A percentile compares a stretch with the other conserved stretches of the same genome.
Conservation (phyloP, 129 eudicot genomes). For the Daucus carota region DNA sequence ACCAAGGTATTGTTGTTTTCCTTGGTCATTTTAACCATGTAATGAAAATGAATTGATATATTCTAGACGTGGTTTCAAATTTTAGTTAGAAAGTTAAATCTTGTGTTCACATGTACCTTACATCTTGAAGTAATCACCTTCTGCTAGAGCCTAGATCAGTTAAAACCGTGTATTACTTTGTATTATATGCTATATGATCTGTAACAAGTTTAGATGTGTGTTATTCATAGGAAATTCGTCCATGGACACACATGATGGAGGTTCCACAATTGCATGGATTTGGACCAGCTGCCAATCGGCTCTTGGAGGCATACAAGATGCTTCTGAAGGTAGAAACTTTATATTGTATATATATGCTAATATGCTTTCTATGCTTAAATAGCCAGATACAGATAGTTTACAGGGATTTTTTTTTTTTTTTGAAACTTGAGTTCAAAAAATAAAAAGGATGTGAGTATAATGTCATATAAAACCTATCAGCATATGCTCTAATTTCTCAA, state of each 20-base stretch:
- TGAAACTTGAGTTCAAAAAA: not conserved
- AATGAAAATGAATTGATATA: not conserved
- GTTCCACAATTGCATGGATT: slow-evolving; percentile 98
- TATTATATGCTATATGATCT: not conserved
- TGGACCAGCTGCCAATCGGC: slow-evolving; percentile 96
- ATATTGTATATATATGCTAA: slow-evolving; percentile 1
- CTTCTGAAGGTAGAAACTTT: slow-evolving; percentile 67
- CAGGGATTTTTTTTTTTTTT: not conserved
- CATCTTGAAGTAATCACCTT: not conserved
- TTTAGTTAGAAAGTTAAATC: not conserved
- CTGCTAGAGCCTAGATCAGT: not conserved
- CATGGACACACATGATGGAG: slow-evolving; percentile 99
- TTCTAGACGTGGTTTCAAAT: not conserved
- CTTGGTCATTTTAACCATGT: not conserved
- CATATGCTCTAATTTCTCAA: not conserved
- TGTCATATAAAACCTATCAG: not conserved
- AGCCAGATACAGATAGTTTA: not conserved
- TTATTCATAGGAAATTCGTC: slow-evolving; percentile 72
- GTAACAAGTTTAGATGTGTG: not conserved
- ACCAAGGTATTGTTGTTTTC: slow-evolving; percentile 57
- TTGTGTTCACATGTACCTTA: not conserved
- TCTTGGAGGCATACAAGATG: slow-evolving; percentile 91
- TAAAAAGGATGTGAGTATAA: not conserved
- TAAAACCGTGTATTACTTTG: not conserved
- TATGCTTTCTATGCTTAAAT: not conserved